These are phyloP conservation scores for Aegilops speltoides DNA, from an alignment of 176 grass and related monocot species.

Conservation along the genomic window DNA sequence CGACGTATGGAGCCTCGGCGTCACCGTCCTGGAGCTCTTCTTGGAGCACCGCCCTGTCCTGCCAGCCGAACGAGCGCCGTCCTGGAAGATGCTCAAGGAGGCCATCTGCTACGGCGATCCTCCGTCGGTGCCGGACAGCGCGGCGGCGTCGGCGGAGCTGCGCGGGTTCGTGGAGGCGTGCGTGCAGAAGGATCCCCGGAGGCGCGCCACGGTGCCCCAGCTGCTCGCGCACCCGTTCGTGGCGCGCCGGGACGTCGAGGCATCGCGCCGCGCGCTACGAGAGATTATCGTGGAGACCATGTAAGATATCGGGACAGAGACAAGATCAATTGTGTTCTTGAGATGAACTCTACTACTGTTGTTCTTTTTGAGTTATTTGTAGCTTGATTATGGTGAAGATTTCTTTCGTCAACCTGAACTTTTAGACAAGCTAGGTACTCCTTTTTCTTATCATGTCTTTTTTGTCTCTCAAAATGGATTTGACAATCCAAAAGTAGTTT, in stretches of 20 bases:
- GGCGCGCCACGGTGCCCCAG: constrained; percentile 6
- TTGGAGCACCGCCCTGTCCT: neutral
- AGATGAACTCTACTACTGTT: too few relatives aligned
- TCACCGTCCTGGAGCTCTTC: constrained; percentile 35
- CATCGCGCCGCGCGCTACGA: neutral
- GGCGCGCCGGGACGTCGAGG: neutral
- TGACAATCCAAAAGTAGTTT: too few relatives aligned
- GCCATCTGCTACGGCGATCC: constrained; percentile 19
- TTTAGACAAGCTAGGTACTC: too few relatives aligned
- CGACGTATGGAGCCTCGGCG: constrained; percentile 41
- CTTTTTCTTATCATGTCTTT: too few relatives aligned
- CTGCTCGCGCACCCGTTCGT: constrained; percentile 45
- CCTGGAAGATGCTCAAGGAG: neutral
- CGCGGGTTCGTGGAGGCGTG: constrained; percentile 24
- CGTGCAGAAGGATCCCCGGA: constrained; percentile 20
- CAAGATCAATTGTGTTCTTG: too few relatives aligned
- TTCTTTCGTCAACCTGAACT: too few relatives aligned
- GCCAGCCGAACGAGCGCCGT: neutral
- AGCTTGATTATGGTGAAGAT: too few relatives aligned
- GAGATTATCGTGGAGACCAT: neutral
- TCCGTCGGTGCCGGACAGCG: neutral
- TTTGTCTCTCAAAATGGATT: too few relatives aligned
- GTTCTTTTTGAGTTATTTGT: too few relatives aligned
- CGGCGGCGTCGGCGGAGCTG: constrained; percentile 11
- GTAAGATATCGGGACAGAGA: neutral